Conservation (phyloP, 257 asterid genomes). For the Fraxinus anomala region DNA sequence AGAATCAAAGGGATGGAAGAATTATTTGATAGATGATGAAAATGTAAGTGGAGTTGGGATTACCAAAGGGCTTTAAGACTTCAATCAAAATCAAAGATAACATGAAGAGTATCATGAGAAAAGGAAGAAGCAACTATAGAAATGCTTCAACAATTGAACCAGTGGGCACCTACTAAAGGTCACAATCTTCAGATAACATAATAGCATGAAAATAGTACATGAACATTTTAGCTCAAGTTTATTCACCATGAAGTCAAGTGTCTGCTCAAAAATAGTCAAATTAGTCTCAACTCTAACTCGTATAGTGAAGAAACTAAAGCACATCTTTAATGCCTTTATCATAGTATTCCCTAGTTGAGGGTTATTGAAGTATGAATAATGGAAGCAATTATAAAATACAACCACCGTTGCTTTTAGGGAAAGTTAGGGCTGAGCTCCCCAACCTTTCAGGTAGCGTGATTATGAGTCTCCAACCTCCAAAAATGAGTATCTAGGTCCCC, state of each 20-base stretch:
- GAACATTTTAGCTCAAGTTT: not conserved
- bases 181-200: not conserved
- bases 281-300: not conserved
- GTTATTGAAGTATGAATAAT: not conserved
- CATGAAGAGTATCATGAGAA: not conserved
- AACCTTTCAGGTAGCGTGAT: not conserved
- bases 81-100: not conserved
- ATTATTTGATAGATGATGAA: not conserved
- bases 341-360: not conserved
- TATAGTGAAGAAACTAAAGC: not conserved
- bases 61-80: not conserved
- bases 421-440: not conserved
- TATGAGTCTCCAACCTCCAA: too few relatives aligned
- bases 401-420: not conserved
- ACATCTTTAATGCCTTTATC: not conserved
- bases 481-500: not conserved
- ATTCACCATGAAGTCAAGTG: not conserved
- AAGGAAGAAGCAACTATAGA: not conserved
- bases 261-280: not conserved
- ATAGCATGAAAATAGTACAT: not conserved
- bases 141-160: not conserved
- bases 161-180: not conserved
- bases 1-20: not conserved
- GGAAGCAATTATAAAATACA: not conserved
- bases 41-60: not conserved